Evolutionary conservation across 352 stramenopile genomes (phyloP), one percentile per base, ranked within the genome.

Genomic region (Phytophthora chlamydospora): DNA sequence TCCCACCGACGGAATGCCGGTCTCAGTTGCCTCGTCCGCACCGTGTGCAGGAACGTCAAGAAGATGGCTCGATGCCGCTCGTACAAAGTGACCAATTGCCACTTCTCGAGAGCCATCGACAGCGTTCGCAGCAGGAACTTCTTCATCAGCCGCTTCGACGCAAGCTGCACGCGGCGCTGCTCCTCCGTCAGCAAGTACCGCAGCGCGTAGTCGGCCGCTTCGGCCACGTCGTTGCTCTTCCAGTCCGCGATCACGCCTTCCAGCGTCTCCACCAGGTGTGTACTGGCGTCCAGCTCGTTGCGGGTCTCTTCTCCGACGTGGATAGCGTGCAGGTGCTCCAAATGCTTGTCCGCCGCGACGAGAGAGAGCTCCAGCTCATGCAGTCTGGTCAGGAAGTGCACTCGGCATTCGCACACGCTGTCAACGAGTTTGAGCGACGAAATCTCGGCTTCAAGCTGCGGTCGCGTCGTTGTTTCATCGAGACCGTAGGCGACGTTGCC

Each of bases 1-100:
- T 89, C 82, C 82, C 82, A 91, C 29, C 75, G 73, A 14, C 81
- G 75, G 48, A 90, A 88, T 13, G 77, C 81, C 0, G 75, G 75
- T 10, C 70, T 65, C 34, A 89, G 75, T 49, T 91, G 82, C 2
- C 74, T 68, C 3, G 74, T 67, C 7, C 58, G 61, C 13, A 89
- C 68, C 4, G 76, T 78, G 43, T 66, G 51, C 12, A 88, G 50
- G 43, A 91, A 86, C n/a, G 48, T 44, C 12, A 66, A 41, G 19
- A 86, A 72, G 36, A 85, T 73, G 12, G 45, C 51, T 24, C 71
- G 73, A 39, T 89, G 66, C n/a, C 73, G 64, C 38, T 85, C 62
- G 49, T 73, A 87, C 3, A 73, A 27, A 5, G 77, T 87, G 13
- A 53, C 58, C 2, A 78, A 65, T 39, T 31, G 27, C 81, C 81